Percentiles rank a stretch among this genome's conserved stretches.
Conservation (phyloP, 148 eudicot genomes). For the Fagopyrum tataricum region DNA sequence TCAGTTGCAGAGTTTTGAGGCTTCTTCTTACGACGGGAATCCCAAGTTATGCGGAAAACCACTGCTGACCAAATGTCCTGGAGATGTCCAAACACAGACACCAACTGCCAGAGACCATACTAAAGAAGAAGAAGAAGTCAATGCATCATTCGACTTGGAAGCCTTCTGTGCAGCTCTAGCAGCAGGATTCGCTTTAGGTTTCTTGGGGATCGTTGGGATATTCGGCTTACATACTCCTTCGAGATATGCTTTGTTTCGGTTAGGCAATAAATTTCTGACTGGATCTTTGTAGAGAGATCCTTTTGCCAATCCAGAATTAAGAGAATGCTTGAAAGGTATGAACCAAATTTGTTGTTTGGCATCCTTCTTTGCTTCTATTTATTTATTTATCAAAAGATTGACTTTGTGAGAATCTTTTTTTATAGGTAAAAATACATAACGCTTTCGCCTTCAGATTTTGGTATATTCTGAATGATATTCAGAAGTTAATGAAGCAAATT, state of each 20-base stretch:
- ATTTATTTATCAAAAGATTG: no score
- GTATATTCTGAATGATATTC: no score
- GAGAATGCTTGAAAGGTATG: background rate
- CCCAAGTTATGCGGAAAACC: slow-evolving; percentile 42
- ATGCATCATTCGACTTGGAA: background rate
- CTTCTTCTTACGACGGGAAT: slow-evolving; percentile 32
- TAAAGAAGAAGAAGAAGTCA: background rate
- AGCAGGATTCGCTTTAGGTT: background rate
- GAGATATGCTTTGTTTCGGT: background rate
- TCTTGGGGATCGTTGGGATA: background rate
- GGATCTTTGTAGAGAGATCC: background rate
- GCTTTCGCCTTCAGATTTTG: no score
- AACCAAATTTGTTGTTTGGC: no score
- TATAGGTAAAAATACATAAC: no score
- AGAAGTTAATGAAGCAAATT: no score
- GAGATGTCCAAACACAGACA: background rate
- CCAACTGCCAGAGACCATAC: no score
- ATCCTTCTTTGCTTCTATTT: no score
- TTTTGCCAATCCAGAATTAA: background rate
- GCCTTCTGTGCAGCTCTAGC: background rate
- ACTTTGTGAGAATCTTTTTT: no score
- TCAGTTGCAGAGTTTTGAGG: slow-evolving; percentile 29
- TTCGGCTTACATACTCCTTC: background rate
- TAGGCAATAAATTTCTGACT: background rate
- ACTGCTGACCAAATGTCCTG: slow-evolving; percentile 17